These are phyloP conservation scores for Bipolaris oryzae DNA, from an alignment of 2,329 filamentous ascomycete species.

Conservation along the genomic window DNA sequence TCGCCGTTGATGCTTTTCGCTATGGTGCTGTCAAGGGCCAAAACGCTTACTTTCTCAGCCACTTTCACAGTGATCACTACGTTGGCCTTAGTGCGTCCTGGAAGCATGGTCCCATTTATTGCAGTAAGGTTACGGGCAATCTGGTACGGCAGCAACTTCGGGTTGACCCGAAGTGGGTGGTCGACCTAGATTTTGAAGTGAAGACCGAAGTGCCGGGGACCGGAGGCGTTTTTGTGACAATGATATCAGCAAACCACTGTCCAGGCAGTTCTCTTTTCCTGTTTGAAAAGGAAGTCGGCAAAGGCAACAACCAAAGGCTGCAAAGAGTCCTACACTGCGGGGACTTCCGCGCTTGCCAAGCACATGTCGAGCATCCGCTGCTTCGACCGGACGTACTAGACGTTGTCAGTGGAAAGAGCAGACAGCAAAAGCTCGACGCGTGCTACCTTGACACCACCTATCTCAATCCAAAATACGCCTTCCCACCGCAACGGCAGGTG, in stretches of 20 bases:
- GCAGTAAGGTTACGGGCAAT: constrained; percentile 89
- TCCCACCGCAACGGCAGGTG: constrained; percentile 86
- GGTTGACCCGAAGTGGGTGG: constrained; percentile 84
- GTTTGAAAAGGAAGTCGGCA: constrained; percentile 78
- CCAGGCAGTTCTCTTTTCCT: constrained; percentile 93
- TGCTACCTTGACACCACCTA: constrained; percentile 99
- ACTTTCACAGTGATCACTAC: constrained; percentile 98
- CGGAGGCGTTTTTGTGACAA: constrained; percentile 82
- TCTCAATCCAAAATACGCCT: constrained; percentile 92
- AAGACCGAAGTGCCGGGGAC: constrained; percentile 80
- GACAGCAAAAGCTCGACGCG: constrained; percentile 87
- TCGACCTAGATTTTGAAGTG: constrained; percentile 84
- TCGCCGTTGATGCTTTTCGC: constrained; percentile 94
- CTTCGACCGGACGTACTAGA: constrained; percentile 78
- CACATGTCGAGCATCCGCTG: constrained; percentile 81
- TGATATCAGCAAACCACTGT: constrained; percentile 97
- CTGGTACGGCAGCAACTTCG: constrained; percentile 84
- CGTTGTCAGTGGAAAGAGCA: constrained; percentile 69
- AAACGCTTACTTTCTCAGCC: constrained; percentile 93
- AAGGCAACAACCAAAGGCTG: constrained; percentile 62
- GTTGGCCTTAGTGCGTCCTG: constrained; percentile 86
- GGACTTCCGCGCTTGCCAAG: constrained; percentile 89
- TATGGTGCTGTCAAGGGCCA: constrained; percentile 93
- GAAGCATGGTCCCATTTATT: constrained; percentile 95
- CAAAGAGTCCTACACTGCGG: constrained; percentile 93